Evolutionary conservation across 2,329 filamentous ascomycete genomes (phyloP), one percentile per base, ranked within the genome.

Genomic region (Aspergillus hortae): DNA sequence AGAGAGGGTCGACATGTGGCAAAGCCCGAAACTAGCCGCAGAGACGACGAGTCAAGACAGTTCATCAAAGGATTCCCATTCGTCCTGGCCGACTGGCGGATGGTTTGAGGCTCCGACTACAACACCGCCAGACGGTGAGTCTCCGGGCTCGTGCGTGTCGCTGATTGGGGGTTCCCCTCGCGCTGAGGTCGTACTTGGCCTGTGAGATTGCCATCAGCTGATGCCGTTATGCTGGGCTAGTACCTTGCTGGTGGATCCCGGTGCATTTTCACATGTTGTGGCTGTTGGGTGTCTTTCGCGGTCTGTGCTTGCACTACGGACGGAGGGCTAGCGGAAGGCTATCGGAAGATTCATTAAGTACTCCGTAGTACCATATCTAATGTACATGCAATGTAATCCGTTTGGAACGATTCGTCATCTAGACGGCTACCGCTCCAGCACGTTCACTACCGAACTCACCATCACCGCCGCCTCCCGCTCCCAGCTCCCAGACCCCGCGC

Each of bases 381-480:
- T 30, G 27, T 30, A 30, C 27, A 30, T 30, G 10, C 27, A 6
- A 30, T 30, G 27, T 30, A 30, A 30, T 30, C 27, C 23, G 6
- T 23, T 23, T 5, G 23, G 6, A 23, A 6, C 23, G 23, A 23
- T 23, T 23, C 23, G 23, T 30, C 7, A 3, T 30, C 27, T 30
- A 48, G 41, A 62, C 6, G 23, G 23, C 35, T 45, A 58, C 46
- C 53, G 32, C 15, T 59, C 70, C 43, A 83, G 57, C n/a, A 73
- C 68, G n/a, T 81, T 80, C 46, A 91, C 79, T 5, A 96, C 84
- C 62, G 89, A 89, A 48, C 89, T 87, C 40, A 95, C 88, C 92
- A 97, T 96, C 44, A 97, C 92, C 1, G 92, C 91, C 44, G 92
- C 87, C 73, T 97, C 94, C 36, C 92, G 82, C 64, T 96, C 92